Evolutionary conservation across 176 grass and related monocot genomes (phyloP), one percentile per base, ranked within the genome.

Genomic region (Musa beccarii): DNA sequence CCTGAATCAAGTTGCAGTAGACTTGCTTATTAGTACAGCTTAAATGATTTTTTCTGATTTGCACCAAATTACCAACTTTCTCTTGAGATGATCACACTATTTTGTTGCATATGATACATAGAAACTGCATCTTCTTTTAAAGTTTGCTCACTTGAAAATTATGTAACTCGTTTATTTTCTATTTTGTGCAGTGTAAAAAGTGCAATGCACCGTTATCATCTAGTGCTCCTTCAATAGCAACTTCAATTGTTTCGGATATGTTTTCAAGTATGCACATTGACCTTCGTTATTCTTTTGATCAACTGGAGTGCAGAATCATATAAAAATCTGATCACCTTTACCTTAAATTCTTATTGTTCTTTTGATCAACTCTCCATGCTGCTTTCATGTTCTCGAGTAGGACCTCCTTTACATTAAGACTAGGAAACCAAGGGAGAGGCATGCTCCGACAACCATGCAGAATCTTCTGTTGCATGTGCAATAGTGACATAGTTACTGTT

Each of bases 161-260:
- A 54, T 75, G 26, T 83, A 22, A 8, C 76, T 29, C 66, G 78
- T 26, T 68, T 63, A 53, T 28, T 81, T 87, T 28, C 1, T 76
- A 8, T 85, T 8, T 67, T 84, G 85, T 79, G 11, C 88, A 99
- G 95, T 94, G 95, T 68, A 99, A 99, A 85, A 85, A 94, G 72
- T 94, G 95, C 67, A 87, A 81, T 86, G 86, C 86, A 43, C 82
- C 86, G 82, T 79, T 91, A 62, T 77, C 91, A 76, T 87, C 95
- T 74, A 80, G 65, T 54, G 72, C 80, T 20, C 75, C 89, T 68
- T 96, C 92, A 25, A 87, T 83, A 80, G 71, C 80, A 59, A 86
- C 83, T 52, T 51, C 78, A 51, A 74, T 88, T 59, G 79, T 82
- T 55, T 76, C 88, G 54, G 88, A 89, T 79, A 66, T 76, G 82